A percentile compares a stretch with the other conserved stretches of the same genome.
These are phyloP conservation scores for Cymbopogon flexuosus DNA, from an alignment of 202 grass and related monocot species.

Conservation along the genomic window DNA sequence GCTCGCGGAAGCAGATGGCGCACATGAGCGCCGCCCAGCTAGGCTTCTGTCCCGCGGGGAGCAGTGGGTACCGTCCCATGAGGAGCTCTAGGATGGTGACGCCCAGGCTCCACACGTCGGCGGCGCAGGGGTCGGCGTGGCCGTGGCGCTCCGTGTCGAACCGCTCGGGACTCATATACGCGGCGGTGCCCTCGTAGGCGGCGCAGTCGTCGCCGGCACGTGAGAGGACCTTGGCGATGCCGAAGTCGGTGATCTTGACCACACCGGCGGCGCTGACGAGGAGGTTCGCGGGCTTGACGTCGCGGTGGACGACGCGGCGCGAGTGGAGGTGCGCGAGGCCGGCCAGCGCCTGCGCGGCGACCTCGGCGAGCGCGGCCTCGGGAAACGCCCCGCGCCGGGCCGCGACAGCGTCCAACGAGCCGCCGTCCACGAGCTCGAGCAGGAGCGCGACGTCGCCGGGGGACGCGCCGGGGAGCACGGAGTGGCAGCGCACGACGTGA, in stretches of 20 bases:
- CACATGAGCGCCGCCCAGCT: constrained; percentile 94
- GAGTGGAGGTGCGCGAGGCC: constrained; percentile 66
- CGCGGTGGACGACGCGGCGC: constrained; percentile 56
- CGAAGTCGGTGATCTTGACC: constrained; percentile 72
- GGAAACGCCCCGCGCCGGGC: constrained; percentile 39
- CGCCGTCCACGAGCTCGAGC: constrained; percentile 62
- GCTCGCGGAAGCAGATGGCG: constrained; percentile 82
- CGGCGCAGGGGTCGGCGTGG: constrained; percentile 61
- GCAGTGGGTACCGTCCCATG: constrained; percentile 63
- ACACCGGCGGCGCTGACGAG: constrained; percentile 45
- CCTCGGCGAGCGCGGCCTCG: constrained; percentile 53
- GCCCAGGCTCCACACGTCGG: constrained; percentile 71
- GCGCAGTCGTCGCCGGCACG: constrained; percentile 32
- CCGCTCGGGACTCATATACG: constrained; percentile 83
- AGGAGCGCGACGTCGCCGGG: constrained; percentile 40
- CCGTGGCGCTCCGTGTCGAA: constrained; percentile 58
- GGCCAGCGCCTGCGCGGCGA: constrained; percentile 48
- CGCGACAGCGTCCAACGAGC: constrained; percentile 48
- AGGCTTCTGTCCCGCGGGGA: constrained; percentile 57
- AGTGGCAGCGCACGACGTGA: constrained; percentile 47
- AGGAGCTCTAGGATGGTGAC: constrained; percentile 63
- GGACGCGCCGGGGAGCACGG: constrained; percentile 9
- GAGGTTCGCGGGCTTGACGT: constrained; percentile 72
- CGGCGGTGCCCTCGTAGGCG: constrained; percentile 58
- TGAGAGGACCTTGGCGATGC: constrained; percentile 63